A percentile compares a stretch with the other conserved stretches of the same genome.
These are phyloP conservation scores for Scopulariopsis brevicaulis DNA, from an alignment of 2,329 filamentous ascomycete genomes.

Conservation along the genomic window DNA sequence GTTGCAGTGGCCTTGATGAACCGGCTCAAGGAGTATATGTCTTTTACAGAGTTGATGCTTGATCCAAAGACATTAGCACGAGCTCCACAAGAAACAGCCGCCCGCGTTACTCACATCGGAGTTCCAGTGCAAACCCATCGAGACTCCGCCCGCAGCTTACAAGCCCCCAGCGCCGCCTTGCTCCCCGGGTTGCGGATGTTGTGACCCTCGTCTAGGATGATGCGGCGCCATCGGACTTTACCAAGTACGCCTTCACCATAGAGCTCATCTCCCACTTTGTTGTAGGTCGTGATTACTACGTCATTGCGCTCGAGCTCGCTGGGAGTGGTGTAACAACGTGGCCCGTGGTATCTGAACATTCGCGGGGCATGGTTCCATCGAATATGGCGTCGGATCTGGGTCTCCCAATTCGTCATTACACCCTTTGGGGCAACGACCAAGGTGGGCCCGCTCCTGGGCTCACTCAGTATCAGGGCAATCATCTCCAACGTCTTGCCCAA, in stretches of 20 bases:
- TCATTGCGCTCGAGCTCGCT: conserved; percentile 54
- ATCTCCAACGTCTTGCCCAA: conserved; percentile 81
- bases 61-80: not conserved
- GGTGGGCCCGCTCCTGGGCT: conserved; percentile 45
- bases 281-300: conserved; percentile 77
- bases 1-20: conserved; percentile 70
- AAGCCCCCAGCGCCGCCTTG: conserved; percentile 59
- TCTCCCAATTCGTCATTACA: conserved; percentile 85
- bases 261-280: conserved; percentile 55
- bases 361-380: conserved; percentile 48
- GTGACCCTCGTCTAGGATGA: conserved; percentile 79
- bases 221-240: conserved; percentile 57
- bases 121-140: conserved; percentile 75
- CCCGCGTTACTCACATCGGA: conserved; percentile 48
- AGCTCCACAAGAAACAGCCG: not conserved
- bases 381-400: conserved; percentile 66
- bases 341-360: conserved; percentile 66
- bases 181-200: conserved; percentile 68
- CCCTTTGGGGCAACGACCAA: conserved; percentile 73
- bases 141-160: conserved; percentile 54
- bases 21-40: conserved; percentile 68
- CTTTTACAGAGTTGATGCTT: conserved; percentile 66
- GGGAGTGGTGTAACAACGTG: conserved; percentile 37
- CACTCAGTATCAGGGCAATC: conserved; percentile 63
- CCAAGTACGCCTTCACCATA: conserved; percentile 28